Evolutionary conservation across 2,329 filamentous ascomycete species (phyloP), one percentile per base, ranked within the genome.

Genomic region (Myrmaecium sp.): DNA sequence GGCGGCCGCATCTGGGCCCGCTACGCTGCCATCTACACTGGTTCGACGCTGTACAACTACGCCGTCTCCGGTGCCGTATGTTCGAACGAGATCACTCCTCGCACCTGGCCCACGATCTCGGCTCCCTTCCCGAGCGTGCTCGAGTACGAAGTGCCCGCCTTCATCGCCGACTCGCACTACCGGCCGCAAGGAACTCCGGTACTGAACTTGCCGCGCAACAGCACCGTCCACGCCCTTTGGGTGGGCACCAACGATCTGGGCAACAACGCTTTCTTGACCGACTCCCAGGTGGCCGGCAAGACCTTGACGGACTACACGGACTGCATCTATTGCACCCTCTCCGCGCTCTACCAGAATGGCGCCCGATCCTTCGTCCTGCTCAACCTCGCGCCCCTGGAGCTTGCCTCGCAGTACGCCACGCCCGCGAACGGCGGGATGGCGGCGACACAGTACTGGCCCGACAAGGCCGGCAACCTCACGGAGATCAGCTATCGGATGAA

Each of bases 171-270:
- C 41, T 50, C 36, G 35, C 46, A 41, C 8, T 44, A 42, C 29
- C 23, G 13, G 17, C 25, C 44, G 21, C 50, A 54, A 28, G 54
- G 53, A 28, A 52, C 43, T 2, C 47, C 49, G 5, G 25, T 17
- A 2, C 47, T 65, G 30, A 42, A 47, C 17, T 52, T 55, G 23
- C 59, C 56, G 2, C 38, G 61, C 2, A 51, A 65, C 16, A 69
- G 72, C 34, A 80, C 76, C 0, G 69, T 80, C 3, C 84, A 82
- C 41, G 62, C 69, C 1, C 64, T 84, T 26, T 84, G 75, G 75
- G 82, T 84, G 39, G 79, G 79, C 3, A 83, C 77, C 14, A 86
- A 86, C 43, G 79, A 89, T 41, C 55, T 86, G 6, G 77, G 78
- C 13, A 60, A 57, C 30, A 50, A 60, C 27, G 74, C 64, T 6